phyloP scores from a whole-genome alignment of 345 rosid species.

The Carallia brachiata region DNA sequence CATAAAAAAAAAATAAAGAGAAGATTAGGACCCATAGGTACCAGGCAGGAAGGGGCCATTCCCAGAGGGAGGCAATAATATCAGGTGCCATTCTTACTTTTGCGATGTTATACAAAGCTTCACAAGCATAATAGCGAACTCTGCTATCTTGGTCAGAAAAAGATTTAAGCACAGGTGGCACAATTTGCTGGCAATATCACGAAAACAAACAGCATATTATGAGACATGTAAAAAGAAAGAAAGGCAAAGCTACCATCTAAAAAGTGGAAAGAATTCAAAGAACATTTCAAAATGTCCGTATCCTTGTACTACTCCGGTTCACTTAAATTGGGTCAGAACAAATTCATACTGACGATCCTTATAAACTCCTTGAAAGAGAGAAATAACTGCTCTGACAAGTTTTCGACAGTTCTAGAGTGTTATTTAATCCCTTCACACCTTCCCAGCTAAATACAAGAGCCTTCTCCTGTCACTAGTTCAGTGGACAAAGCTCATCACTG shows the following conservation, averaged over 20 bases:
- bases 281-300: neutral
- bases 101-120: conserved; percentile 97
- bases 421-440: too few species aligned
- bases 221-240: conserved; percentile 8
- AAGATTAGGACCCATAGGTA: conserved; percentile 13
- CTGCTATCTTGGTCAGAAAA: conserved; percentile 96
- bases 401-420: too few species aligned
- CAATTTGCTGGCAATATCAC: conserved; percentile 72
- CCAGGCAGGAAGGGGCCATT: neutral
- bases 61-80: neutral
- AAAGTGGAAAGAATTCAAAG: neutral
- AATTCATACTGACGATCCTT: too few species aligned
- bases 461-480: too few species aligned
- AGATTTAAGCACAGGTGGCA: conserved; percentile 89
- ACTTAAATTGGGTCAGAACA: too few species aligned
- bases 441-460: too few species aligned
- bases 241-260: neutral
- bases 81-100: conserved; percentile 48
- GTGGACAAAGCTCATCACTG: too few species aligned
- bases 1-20: conserved; percentile 16
- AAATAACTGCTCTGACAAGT: too few species aligned
- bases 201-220: conserved; percentile 17
- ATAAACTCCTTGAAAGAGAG: too few species aligned
- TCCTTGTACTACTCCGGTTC: too few species aligned
- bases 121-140: conserved; percentile 98